A percentile compares a stretch with the other conserved stretches of the same genome.
Evolutionary conservation across 202 grass and related monocot species (phyloP).

Genomic region (Elaeis oleifera): DNA sequence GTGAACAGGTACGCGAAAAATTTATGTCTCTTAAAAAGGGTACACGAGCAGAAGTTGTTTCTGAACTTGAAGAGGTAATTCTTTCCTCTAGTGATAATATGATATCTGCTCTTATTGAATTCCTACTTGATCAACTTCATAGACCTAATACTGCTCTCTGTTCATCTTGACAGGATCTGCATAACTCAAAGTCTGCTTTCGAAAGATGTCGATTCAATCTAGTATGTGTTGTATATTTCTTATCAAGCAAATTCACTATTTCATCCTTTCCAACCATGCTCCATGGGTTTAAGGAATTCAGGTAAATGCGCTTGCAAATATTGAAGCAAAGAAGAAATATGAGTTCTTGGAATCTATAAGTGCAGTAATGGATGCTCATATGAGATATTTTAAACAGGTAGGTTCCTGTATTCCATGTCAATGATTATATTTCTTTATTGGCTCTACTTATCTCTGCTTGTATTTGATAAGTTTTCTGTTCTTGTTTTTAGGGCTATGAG

Average conservation of each 20-base stretch:
- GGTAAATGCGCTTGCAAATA: conserved; percentile 74
- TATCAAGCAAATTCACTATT: conserved; percentile 22
- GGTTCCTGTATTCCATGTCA: conserved; percentile 18
- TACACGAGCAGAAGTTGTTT: conserved; percentile 65
- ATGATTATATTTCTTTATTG: conserved; percentile 7
- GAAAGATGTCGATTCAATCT: conserved; percentile 94
- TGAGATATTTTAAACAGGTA: conserved; percentile 99
- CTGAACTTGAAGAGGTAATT: conserved; percentile 81
- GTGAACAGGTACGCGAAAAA: conserved; percentile 76
- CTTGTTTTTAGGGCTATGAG: conserved; percentile 60
- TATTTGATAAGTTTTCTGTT: conserved; percentile 31
- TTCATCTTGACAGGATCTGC: conserved; percentile 64
- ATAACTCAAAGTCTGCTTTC: conserved; percentile 85
- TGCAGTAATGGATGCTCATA: conserved; percentile 98
- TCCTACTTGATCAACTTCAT: too few species aligned
- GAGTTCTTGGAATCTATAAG: conserved; percentile 98
- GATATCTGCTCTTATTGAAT: too few species aligned
- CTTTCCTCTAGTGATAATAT: not conserved
- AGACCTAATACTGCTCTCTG: not conserved
- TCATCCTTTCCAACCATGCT: conserved; percentile 24
- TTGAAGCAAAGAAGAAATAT: conserved; percentile 98
- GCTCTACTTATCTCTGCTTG: conserved; percentile 16
- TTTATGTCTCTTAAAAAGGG: conserved; percentile 92
- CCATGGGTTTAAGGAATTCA: conserved; percentile 53
- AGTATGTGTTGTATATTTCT: conserved; percentile 50